Base-by-base conservation (phyloP, 2,329 filamentous ascomycete species). In the Zasmidium cellare region DNA sequence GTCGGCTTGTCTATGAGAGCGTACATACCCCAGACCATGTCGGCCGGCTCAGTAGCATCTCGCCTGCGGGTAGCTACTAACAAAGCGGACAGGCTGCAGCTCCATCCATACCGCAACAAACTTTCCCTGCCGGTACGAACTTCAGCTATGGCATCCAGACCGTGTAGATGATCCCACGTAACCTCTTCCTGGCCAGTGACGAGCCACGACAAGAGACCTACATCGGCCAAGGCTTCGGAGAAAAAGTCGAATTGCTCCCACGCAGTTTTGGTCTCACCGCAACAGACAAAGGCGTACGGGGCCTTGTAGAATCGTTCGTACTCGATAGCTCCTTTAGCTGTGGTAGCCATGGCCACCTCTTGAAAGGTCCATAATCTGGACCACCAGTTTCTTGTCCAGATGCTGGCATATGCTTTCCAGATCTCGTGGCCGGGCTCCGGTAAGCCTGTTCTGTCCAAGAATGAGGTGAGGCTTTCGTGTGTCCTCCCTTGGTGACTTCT, bases 311-410 rank as follows among this genome's bases (percentile, higher is more conserved):
- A 41, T 5, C 22, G n/a, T 19, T 22, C n/a, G 19, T 51, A 51
- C 9, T 51, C 41, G 22, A 53, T 25, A 1, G 44, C 41, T 14
- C n/a, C 23, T 3, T 53, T 25, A 19, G 22, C 18, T 18, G 31
- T 22, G 5, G 14, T 20, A 7, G 51, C 51, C 38, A 53, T 47
- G n/a, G 44, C 41, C 5, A 53, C 19, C 20, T 53, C 51, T 38
- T 53, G 51, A 20, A 53, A 25, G 1, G 44, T 47, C 51, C 51
- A 53, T 9, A 53, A 6, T 18, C 51, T 5, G 23, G 51, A 46
- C 51, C 51, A 53, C 51, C 51, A 53, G 23, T 25, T n/a, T n/a
- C 51, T 19, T 6, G 31, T 51, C 49, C 28, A 38, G 19, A 51
- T 44, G 31, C 31, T 41, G 14, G 49, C 31, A 23, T 51, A 51